Evolutionary conservation across 495 filamentous ascomycete species (phyloP).

Genomic region (Neurospora tetraspora): DNA sequence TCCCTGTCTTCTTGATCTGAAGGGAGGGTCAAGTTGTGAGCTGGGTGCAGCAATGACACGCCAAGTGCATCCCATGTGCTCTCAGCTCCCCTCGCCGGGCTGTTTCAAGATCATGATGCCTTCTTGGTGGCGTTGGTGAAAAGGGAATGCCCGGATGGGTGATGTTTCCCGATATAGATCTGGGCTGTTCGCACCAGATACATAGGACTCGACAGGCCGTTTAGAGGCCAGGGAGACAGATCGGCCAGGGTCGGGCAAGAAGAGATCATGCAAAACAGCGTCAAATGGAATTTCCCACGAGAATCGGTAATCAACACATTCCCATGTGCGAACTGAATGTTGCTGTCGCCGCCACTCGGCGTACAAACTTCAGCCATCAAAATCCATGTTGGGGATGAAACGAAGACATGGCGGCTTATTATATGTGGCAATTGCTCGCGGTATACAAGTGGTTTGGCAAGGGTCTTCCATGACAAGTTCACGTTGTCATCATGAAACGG

Average conservation of each 20-base stretch:
- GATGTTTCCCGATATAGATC: neutral
- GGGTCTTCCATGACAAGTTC: neutral
- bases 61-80: neutral
- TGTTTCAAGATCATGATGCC: neutral
- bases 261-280: neutral
- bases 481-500: neutral
- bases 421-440: neutral
- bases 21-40: neutral
- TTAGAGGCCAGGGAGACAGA: neutral
- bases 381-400: neutral
- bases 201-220: neutral
- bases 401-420: neutral
- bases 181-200: neutral
- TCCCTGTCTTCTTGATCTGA: neutral
- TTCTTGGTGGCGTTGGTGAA: neutral
- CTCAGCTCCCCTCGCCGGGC: neutral
- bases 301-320: neutral
- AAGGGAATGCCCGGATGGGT: neutral
- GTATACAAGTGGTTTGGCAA: neutral
- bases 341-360: neutral
- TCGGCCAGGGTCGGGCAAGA: neutral
- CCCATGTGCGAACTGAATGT: neutral
- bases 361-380: neutral
- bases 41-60: neutral
- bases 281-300: neutral